Base-by-base conservation (phyloP, 108 stramenopile genomes). In the Mediolabrus comicus region DNA sequence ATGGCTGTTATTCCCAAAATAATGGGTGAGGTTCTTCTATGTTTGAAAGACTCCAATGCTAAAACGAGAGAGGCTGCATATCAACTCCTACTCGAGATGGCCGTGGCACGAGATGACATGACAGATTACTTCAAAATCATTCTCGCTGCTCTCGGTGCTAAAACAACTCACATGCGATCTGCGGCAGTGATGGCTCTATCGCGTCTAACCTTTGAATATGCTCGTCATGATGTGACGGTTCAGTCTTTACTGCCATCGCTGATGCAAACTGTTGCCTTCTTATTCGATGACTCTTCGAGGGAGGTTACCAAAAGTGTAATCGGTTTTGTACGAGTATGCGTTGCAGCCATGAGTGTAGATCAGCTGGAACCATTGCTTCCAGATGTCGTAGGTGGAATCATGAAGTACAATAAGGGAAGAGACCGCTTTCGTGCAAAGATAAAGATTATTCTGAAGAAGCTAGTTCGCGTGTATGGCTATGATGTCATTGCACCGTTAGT, bases 21-120 rank as follows among this genome's bases (percentile, higher is more conserved):
- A 11, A 70, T 84, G 53, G 83, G 86, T 2, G 97, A 97, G 71
- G 89, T 93, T 0, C 55, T 97, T 2, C 84, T 98, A 27, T 97
- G 93, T 67, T 79, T 96, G 46, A 98, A 98, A 79, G 97, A 98
- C 83, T 86, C 91, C 32, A 98, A 97, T 67, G 90, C 75, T n/a
- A 91, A 95, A 63, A 93, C 96, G 2, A 64, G 97, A 29, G 92
- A 92, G 24, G 83, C 85, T n/a, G 96, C 94, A 3, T 92, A 87
- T 59, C 80, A 86, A 59, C 67, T 92, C 19, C 80, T 98, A 7
- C 63, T 94, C 13, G 80, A 90, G 19, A 68, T 96, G 82, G 79
- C 85, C n/a, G 61, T 51, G 3, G 51, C 75, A 8, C 78, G 80
- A 11, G 66, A 71, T 51, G 84, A 86, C 72, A 69, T 77, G 46